These are phyloP conservation scores for Fusarium globosum DNA, from an alignment of 2,329 filamentous ascomycete genomes.

Conservation along the genomic window DNA sequence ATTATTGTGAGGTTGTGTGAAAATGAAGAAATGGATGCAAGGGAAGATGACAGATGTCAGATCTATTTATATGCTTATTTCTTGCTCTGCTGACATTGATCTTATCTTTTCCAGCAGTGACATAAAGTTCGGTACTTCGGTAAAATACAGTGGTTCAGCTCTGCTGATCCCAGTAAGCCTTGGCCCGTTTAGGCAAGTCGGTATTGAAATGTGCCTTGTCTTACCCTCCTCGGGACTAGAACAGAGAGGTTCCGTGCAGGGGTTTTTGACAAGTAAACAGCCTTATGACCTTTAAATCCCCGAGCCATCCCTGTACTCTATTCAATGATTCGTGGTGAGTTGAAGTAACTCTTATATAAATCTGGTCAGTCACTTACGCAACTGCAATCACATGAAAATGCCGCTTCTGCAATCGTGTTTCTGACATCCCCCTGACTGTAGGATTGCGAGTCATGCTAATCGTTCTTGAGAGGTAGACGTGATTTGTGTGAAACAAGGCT, in stretches of 20 bases:
- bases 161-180: background rate
- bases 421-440: rapidly evolving
- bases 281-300: background rate
- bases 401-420: rapidly evolving
- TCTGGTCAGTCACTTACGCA: background rate
- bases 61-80: background rate
- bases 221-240: background rate
- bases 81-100: background rate
- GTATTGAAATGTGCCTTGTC: background rate
- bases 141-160: background rate
- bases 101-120: background rate
- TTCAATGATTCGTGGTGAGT: background rate
- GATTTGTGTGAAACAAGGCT: background rate
- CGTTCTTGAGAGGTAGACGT: rapidly evolving
- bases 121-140: background rate
- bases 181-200: background rate
- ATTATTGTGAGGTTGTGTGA: too few relatives aligned
- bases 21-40: too few relatives aligned
- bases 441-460: too few relatives aligned
- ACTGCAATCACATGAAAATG: background rate
- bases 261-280: background rate
- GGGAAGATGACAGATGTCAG: background rate
- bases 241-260: too few relatives aligned
- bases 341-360: background rate
- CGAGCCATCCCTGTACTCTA: background rate